Conservation (phyloP, 116 monocot species). For the Zostera marina region DNA sequence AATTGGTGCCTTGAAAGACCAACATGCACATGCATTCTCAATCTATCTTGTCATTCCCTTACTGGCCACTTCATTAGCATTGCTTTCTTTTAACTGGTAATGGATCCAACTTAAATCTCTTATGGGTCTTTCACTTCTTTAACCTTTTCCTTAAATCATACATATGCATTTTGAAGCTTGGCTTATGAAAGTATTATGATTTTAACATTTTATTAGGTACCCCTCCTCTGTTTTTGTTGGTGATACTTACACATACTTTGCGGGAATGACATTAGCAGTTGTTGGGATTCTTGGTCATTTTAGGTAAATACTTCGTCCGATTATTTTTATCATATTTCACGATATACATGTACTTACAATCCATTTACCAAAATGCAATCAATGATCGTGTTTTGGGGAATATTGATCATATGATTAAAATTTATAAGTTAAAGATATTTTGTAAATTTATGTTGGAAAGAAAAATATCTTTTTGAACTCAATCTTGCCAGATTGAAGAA, state of each 20-base stretch:
- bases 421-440: background rate
- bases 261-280: conserved; percentile 92
- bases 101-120: background rate
- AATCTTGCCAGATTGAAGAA: too few relatives aligned
- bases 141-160: too few relatives aligned
- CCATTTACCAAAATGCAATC: background rate
- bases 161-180: background rate
- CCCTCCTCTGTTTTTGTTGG: conserved; percentile 98
- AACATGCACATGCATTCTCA: conserved; percentile 93
- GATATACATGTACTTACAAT: background rate
- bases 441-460: background rate
- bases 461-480: background rate
- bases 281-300: conserved; percentile 94
- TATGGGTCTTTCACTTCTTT: background rate
- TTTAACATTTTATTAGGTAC: conserved; percentile 9
- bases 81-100: conserved; percentile 93
- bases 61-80: conserved; percentile 70
- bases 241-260: conserved; percentile 92
- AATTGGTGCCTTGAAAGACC: conserved; percentile 74
- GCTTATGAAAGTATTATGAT: background rate
- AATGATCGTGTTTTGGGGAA: background rate
- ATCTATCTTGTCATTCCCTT: conserved; percentile 77
- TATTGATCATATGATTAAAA: too few relatives aligned
- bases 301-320: conserved; percentile 29
- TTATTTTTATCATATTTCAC: background rate